A percentile compares a stretch with the other conserved stretches of the same genome.
phyloP scores from a whole-genome alignment of 169 alveolate species.

The Plasmodium fragile region DNA sequence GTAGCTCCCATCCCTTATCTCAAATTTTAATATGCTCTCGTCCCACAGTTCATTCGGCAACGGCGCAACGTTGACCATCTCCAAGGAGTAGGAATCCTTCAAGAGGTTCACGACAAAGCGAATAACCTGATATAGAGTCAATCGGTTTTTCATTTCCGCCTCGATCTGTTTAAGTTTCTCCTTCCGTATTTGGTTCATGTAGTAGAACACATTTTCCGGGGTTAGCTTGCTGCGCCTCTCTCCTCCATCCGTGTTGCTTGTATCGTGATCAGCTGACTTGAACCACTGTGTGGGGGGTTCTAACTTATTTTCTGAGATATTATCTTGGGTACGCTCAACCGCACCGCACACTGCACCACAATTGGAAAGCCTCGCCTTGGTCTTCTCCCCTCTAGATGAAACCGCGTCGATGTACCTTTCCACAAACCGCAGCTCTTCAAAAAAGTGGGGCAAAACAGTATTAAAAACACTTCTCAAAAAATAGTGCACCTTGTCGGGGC shows the following conservation, averaged over 20 bases:
- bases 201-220: conserved; percentile 37
- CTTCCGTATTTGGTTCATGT: conserved; percentile 57
- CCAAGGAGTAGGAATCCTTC: conserved; percentile 48
- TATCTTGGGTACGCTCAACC: background rate
- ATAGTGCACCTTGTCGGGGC: conserved; percentile 51
- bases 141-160: conserved; percentile 25
- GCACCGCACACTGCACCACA: background rate
- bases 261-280: background rate
- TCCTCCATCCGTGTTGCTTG: background rate
- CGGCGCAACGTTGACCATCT: conserved; percentile 46
- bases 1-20: conserved; percentile 26
- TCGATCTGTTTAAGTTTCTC: conserved; percentile 52
- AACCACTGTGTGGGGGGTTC: background rate
- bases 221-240: conserved; percentile 2
- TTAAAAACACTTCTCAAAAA: conserved; percentile 39
- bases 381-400: background rate
- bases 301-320: background rate
- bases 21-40: conserved; percentile 63
- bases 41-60: conserved; percentile 62
- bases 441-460: conserved; percentile 35
- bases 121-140: conserved; percentile 50
- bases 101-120: conserved; percentile 56
- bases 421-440: conserved; percentile 44
- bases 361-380: background rate
- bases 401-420: conserved; percentile 25